Evolutionary conservation across 2,329 filamentous ascomycete species (phyloP), one percentile per base, ranked within the genome.

Genomic region (Penicillium nordicum): DNA sequence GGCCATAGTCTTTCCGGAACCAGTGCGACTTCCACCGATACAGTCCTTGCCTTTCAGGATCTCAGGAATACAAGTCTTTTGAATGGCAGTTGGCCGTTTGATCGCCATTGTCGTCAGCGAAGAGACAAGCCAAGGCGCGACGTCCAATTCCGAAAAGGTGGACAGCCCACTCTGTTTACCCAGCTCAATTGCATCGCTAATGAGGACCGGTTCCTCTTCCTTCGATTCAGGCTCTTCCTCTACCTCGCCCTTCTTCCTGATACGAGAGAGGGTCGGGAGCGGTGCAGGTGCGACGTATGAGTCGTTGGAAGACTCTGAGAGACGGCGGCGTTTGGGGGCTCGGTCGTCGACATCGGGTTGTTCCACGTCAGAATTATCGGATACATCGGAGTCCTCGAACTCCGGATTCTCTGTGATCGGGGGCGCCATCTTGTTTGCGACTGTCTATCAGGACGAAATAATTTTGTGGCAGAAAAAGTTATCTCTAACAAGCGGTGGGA

Each of bases 1-100:
- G 1, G 94, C 92, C 42, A 97, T 87, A 4, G 94, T 99, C 79
- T 99, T 99, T 76, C 94, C 94, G 12, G 93, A 97, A 79, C 94
- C 94, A 0, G 94, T 99, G 60, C 92, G 84, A 69, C 90, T 96
- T 37, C 92, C 92, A 69, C 94, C 94, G 66, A 99, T 97, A 71
- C 92, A 97, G 76, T 99, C 92, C 66, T 89, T 84, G 6, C 94
- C 94, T 65, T 90, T 88, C 34, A 99, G 74, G 57, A 97, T 97
- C 71, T 94, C 89, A 1, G 93, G 92, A 68, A 99, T 97, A 71
- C 90, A 96, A 50, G 86, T 88, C 68, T 89, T 90, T 67, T 99
- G 94, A 79, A 99, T 97, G 16, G 88, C 88, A 0, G 94, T 99
- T 0, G 94, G 94, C 55, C 88, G 82, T 69, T 85, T 89, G 70